These are phyloP conservation scores for Petunia hybrid DNA, from an alignment of 305 asterid species.

Conservation along the genomic window DNA sequence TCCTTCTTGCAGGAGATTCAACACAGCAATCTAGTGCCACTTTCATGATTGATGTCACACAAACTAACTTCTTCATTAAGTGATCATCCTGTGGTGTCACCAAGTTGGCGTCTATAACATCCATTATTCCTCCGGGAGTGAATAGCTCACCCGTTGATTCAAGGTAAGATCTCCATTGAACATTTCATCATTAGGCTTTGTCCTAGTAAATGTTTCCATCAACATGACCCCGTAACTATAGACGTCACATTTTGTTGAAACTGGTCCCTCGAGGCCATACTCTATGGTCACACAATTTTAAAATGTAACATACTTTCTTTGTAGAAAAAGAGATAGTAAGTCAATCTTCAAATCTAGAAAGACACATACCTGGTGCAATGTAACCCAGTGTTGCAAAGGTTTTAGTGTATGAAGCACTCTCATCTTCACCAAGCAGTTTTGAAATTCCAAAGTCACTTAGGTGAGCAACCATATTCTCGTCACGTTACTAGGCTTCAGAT, in stretches of 20 bases:
- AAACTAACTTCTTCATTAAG: background rate
- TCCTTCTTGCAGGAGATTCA: background rate
- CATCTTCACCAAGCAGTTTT: background rate
- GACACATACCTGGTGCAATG: background rate
- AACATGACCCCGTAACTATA: background rate
- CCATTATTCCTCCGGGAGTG: background rate
- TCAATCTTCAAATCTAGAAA: background rate
- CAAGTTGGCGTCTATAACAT: background rate
- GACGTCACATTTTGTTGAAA: background rate
- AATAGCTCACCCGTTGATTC: background rate
- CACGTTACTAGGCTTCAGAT: background rate
- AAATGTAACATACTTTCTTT: background rate
- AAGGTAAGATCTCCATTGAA: slow-evolving; percentile 10
- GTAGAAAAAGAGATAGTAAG: background rate
- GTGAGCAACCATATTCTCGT: background rate
- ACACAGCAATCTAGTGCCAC: background rate
- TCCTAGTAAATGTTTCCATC: background rate
- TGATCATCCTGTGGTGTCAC: background rate
- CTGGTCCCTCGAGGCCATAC: background rate
- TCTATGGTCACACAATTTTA: background rate
- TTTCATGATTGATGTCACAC: background rate
- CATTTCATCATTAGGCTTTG: background rate
- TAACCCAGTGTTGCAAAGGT: background rate
- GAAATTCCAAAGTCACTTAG: background rate
- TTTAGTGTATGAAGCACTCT: background rate